phyloP scores from a whole-genome alignment of 805 yeast species.

The Lachancea fermentati region DNA sequence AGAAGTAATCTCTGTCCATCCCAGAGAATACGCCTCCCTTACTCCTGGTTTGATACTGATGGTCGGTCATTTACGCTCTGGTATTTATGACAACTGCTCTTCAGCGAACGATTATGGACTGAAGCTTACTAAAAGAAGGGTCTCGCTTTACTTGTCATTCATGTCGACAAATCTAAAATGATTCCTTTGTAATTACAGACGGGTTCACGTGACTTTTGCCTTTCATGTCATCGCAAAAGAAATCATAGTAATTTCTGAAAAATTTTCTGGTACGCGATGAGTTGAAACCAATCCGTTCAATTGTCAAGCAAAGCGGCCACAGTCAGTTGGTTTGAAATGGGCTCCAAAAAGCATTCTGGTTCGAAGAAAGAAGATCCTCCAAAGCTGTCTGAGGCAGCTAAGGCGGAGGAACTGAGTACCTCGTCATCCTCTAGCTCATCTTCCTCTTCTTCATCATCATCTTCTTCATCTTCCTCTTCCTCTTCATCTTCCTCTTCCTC shows the following conservation, averaged over 20 bases:
- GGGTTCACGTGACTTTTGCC: not conserved
- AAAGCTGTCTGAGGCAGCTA: constrained; percentile 24
- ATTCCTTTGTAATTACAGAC: not conserved
- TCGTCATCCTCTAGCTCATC: constrained; percentile 6
- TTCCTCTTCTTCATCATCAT: constrained; percentile 1
- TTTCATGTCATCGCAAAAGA: not conserved
- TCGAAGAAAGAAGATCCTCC: constrained; percentile 20
- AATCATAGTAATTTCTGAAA: not conserved
- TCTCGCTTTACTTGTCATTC: not conserved
- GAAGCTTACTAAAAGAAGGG: not conserved
- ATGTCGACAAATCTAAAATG: not conserved
- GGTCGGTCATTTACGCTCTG: constrained; percentile 3
- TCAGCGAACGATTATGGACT: not conserved
- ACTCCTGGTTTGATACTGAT: constrained; percentile 21
- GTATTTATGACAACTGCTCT: not conserved
- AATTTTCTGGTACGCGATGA: not conserved
- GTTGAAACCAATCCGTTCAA: not conserved
- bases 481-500: constrained; percentile 32
- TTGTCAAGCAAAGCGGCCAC: not conserved
- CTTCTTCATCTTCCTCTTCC: constrained; percentile 5
- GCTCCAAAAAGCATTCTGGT: constrained; percentile 12
- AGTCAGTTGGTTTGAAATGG: constrained; percentile 9
- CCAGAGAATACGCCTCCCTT: constrained; percentile 22
- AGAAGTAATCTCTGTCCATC: constrained; percentile 26
- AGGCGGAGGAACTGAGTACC: constrained; percentile 16